Conservation (phyloP, 345 rosid species). For the Salix purpurea region DNA sequence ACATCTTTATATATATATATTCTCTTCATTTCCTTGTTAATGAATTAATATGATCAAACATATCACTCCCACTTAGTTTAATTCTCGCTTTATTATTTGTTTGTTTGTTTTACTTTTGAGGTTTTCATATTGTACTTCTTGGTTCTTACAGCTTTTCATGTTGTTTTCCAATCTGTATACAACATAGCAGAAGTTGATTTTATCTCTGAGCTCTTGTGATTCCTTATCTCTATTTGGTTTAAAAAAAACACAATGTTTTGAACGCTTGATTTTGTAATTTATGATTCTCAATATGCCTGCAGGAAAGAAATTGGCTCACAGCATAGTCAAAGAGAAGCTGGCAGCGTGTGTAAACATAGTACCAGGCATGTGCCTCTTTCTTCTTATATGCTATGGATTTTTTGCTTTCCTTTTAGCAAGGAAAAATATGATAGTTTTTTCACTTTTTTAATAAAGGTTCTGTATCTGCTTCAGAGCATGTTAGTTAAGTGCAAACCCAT, state of each 20-base stretch:
- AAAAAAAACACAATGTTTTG: neutral
- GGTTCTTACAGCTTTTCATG: too few relatives aligned
- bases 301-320: conserved; percentile 88
- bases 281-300: conserved; percentile 7
- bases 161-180: too few relatives aligned
- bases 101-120: neutral
- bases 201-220: neutral
- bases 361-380: conserved; percentile 46
- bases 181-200: neutral
- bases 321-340: conserved; percentile 74
- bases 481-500: neutral
- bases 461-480: neutral
- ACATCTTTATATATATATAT: too few relatives aligned
- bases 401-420: neutral
- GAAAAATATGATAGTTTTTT: too few relatives aligned
- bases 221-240: neutral
- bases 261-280: neutral
- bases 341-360: conserved; percentile 92
- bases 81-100: too few relatives aligned
- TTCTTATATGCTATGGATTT: neutral
- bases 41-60: too few relatives aligned
- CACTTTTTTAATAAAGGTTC: neutral
- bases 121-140: neutral
- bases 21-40: too few relatives aligned
- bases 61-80: too few relatives aligned